Conservation (phyloP, 106 monocot species). For the Alisma plantagoaquatica region DNA sequence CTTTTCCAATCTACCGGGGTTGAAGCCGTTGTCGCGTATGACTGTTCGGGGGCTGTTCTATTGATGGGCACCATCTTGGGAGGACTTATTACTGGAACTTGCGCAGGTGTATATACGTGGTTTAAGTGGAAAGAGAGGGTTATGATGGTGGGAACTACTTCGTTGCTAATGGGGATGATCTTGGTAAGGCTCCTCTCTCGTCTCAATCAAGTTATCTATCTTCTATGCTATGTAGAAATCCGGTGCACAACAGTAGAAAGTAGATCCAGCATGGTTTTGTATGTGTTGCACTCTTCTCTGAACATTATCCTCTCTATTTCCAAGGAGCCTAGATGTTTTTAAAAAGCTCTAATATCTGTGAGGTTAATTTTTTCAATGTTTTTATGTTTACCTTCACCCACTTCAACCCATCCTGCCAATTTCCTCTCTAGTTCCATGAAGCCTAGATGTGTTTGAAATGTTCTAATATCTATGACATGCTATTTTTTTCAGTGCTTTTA, state of each 20-base stretch:
- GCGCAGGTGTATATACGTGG: slow-evolving; percentile 76
- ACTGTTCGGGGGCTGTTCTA: slow-evolving; percentile 95
- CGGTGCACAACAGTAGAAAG: neutral
- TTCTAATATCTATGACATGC: too few relatives aligned
- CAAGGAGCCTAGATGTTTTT: too few relatives aligned
- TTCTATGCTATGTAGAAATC: neutral
- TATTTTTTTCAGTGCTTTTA: too few relatives aligned
- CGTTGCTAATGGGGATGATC: slow-evolving; percentile 84
- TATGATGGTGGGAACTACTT: slow-evolving; percentile 75
- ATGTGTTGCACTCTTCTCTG: too few relatives aligned
- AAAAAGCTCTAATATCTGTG: too few relatives aligned
- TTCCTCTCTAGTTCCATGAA: too few relatives aligned
- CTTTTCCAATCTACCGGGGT: slow-evolving; percentile 94
- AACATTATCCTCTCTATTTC: too few relatives aligned
- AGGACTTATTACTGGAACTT: slow-evolving; percentile 84
- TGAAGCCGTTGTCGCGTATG: slow-evolving; percentile 94
- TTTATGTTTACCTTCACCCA: too few relatives aligned
- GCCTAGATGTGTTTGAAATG: too few relatives aligned
- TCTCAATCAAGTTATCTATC: neutral
- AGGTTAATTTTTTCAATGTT: too few relatives aligned
- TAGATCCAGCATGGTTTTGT: too few relatives aligned
- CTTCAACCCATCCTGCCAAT: too few relatives aligned
- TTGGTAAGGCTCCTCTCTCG: slow-evolving; percentile 44
- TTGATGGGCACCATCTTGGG: slow-evolving; percentile 85
- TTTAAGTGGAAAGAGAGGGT: slow-evolving; percentile 59